A percentile compares a stretch with the other conserved stretches of the same genome.
phyloP scores from a whole-genome alignment of 78 protist genomes.

The Ministeria vibrans region DNA sequence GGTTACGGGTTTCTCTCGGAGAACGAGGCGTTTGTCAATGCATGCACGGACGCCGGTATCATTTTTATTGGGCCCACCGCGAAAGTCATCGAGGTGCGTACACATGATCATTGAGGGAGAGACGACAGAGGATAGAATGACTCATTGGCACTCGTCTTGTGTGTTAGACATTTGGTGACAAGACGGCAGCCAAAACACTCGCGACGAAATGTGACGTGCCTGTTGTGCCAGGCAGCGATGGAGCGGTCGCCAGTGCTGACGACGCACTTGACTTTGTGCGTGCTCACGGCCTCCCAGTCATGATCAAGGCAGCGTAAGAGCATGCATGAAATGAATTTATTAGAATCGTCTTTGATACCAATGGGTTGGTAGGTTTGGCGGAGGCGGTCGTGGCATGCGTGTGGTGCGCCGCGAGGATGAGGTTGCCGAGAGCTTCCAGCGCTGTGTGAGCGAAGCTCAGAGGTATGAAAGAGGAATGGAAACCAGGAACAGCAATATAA shows the following conservation, averaged over 20 bases:
- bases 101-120: no score
- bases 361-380: no score
- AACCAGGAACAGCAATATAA: no score
- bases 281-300: conserved; percentile 38
- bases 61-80: conserved; percentile 65
- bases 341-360: no score
- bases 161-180: conserved; percentile 31
- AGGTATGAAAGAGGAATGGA: no score
- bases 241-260: conserved; percentile 51
- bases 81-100: conserved; percentile 1
- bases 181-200: conserved; percentile 35
- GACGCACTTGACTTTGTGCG: conserved; percentile 29
- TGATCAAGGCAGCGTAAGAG: conserved; percentile 94
- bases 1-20: conserved; percentile 95
- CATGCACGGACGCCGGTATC: conserved; percentile 51
- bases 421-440: conserved; percentile 9
- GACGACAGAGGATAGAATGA: no score
- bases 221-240: conserved; percentile 83
- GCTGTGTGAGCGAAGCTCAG: conserved; percentile 26
- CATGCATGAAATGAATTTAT: no score
- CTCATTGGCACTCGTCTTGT: no score
- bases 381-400: conserved; percentile 96
- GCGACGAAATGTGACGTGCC: conserved; percentile 81
- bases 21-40: conserved; percentile 68
- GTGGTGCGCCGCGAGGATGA: conserved; percentile 26